phyloP scores from a whole-genome alignment of 2,329 filamentous ascomycete genomes.

The Xylaria sp. region DNA sequence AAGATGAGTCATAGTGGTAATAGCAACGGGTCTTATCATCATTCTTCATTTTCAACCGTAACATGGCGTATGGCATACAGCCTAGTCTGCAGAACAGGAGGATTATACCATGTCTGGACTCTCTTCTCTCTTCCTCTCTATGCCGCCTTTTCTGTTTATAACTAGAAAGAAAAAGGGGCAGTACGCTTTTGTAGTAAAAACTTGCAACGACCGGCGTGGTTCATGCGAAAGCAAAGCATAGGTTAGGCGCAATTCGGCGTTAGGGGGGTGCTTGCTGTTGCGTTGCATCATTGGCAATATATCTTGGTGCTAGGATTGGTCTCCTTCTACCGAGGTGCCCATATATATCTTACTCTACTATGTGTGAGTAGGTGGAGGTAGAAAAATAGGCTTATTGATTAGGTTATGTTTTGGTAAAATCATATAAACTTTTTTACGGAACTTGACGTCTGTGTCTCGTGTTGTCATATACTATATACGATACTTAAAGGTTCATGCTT shows the following conservation, averaged over 20 bases:
- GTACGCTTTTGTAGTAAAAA: background rate
- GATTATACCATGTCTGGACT: background rate
- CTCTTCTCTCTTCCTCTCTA: background rate
- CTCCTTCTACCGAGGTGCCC: background rate
- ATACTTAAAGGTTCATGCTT: too few species aligned
- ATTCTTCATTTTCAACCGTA: background rate
- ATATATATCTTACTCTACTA: background rate
- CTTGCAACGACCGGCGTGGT: background rate
- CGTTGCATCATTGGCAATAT: conserved; percentile 3
- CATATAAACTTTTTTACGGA: background rate
- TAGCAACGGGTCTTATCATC: background rate
- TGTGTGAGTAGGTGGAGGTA: background rate
- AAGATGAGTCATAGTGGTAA: conserved; percentile 62
- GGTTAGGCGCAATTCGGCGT: conserved; percentile 11
- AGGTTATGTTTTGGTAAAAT: background rate
- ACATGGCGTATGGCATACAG: background rate
- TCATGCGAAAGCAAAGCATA: conserved; percentile 12
- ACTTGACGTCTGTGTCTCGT: background rate
- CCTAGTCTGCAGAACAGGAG: background rate
- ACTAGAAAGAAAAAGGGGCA: background rate
- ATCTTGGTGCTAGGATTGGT: background rate
- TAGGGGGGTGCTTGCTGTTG: background rate
- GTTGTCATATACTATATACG: too few species aligned
- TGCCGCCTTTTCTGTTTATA: background rate
- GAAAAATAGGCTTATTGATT: background rate